A percentile compares a stretch with the other conserved stretches of the same genome.
phyloP scores from a whole-genome alignment of 495 filamentous ascomycete species.

The Talaromyces nanjingensis region DNA sequence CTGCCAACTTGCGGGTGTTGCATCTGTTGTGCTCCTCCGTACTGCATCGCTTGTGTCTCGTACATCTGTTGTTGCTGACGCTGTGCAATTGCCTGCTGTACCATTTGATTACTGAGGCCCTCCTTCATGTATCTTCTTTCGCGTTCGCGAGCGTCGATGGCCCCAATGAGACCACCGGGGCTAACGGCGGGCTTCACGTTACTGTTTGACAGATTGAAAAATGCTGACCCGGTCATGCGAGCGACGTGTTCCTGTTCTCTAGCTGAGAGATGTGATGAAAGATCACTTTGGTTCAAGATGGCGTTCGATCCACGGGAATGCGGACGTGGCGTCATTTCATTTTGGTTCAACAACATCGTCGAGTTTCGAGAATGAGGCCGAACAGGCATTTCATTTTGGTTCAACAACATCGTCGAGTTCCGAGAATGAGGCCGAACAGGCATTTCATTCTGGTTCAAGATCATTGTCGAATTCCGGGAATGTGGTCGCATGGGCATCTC shows the following conservation, averaged over 20 bases:
- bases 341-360: slow-evolving; percentile 32
- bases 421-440: slow-evolving; percentile 47
- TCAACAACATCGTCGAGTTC: slow-evolving; percentile 34
- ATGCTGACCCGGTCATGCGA: slow-evolving; percentile 73
- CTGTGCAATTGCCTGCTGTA: slow-evolving; percentile 72
- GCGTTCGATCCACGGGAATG: slow-evolving; percentile 40
- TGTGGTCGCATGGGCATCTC: slow-evolving; percentile 47
- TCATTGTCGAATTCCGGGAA: slow-evolving; percentile 39
- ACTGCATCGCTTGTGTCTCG: slow-evolving; percentile 25
- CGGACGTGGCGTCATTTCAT: slow-evolving; percentile 45
- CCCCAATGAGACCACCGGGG: slow-evolving; percentile 60
- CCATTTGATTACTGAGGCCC: slow-evolving; percentile 62
- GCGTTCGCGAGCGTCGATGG: slow-evolving; percentile 68
- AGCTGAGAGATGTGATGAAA: slow-evolving; percentile 71
- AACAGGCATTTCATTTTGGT: slow-evolving; percentile 41
- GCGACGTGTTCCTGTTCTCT: slow-evolving; percentile 91
- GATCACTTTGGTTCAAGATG: slow-evolving; percentile 42
- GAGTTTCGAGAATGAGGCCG: slow-evolving; percentile 48
- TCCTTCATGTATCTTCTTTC: slow-evolving; percentile 68
- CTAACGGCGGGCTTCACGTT: slow-evolving; percentile 40
- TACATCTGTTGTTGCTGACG: slow-evolving; percentile 55
- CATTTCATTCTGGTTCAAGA: slow-evolving; percentile 42
- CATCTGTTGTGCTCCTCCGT: slow-evolving; percentile 20
- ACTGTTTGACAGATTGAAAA: slow-evolving; percentile 62
- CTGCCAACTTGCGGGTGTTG: slow-evolving; percentile 16